These are phyloP conservation scores for Inga leiocalycina DNA, from an alignment of 306 rosid genomes.

Conservation along the genomic window DNA sequence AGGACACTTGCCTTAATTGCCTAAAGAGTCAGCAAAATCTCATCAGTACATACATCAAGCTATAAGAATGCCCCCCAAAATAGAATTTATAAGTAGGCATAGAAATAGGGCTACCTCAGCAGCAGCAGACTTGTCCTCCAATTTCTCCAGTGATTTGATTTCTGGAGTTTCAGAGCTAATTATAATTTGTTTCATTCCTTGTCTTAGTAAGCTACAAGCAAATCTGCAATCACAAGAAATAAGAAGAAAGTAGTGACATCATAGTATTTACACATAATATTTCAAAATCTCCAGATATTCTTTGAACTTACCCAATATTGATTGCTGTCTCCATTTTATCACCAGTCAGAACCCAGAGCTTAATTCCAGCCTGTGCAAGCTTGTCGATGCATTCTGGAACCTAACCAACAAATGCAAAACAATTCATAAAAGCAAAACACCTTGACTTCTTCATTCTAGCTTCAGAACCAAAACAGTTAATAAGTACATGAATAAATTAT, in stretches of 20 bases:
- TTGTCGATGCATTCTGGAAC: conserved; percentile 99
- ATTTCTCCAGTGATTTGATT: conserved; percentile 71
- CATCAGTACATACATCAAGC: conserved; percentile 1
- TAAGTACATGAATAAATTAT: not conserved
- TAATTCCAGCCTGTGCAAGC: conserved; percentile 98
- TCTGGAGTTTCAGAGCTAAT: conserved; percentile 88
- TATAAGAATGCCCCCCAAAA: not conserved
- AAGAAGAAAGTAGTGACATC: conserved; percentile 17
- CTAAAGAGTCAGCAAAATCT: conserved; percentile 51
- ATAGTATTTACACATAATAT: not conserved
- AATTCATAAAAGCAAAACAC: conserved; percentile 30
- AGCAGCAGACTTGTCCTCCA: conserved; percentile 67
- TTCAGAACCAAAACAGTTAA: conserved; percentile 10
- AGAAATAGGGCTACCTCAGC: conserved; percentile 52
- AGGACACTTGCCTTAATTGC: conserved; percentile 76
- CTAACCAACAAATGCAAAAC: conserved; percentile 41
- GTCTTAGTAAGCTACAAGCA: conserved; percentile 96
- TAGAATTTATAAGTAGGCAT: not conserved
- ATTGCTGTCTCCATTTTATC: conserved; percentile 99
- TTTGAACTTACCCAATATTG: conserved; percentile 75
- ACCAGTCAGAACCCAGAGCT: conserved; percentile 98
- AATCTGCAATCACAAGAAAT: conserved; percentile 50
- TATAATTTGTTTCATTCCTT: conserved; percentile 90
- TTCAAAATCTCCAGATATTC: conserved; percentile 24
- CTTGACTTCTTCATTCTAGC: conserved; percentile 8